phyloP scores from a whole-genome alignment of 768 basidiomycete genomes.

The Hortiboletus flavorubellus region DNA sequence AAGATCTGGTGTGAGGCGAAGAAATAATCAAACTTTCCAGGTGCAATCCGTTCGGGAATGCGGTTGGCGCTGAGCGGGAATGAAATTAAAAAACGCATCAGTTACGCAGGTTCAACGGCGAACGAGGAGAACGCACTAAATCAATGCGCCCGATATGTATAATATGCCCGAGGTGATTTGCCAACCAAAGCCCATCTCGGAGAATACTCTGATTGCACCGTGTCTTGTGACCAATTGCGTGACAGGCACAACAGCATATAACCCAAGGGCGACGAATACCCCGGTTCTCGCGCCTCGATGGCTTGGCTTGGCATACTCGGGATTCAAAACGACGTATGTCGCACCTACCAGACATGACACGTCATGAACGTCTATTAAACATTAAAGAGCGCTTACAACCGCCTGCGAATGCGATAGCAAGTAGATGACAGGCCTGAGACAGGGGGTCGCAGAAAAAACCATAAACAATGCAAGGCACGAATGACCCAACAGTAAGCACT shows the following conservation, averaged over 20 bases:
- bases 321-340: constrained; percentile 73
- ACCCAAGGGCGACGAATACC: constrained; percentile 77
- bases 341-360: constrained; percentile 42
- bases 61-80: constrained; percentile 69
- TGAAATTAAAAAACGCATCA: constrained; percentile 27
- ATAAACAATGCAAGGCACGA: constrained; percentile 74
- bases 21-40: constrained; percentile 78
- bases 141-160: constrained; percentile 75
- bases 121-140: constrained; percentile 63
- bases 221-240: constrained; percentile 59
- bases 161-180: constrained; percentile 63
- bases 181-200: constrained; percentile 70
- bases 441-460: constrained; percentile 66
- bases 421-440: constrained; percentile 53
- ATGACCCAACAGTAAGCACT: constrained; percentile 75
- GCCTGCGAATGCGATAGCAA: constrained; percentile 50
- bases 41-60: constrained; percentile 70
- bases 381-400: constrained; percentile 44
- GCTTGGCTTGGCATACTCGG: constrained; percentile 70
- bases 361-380: not conserved
- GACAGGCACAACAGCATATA: constrained; percentile 66
- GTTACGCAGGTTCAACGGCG: constrained; percentile 24
- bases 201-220: constrained; percentile 51
- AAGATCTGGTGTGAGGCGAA: constrained; percentile 89
- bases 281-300: constrained; percentile 74